Conservation (phyloP, 1,139 yeast species). For the Kurtzmaniella quercitrusa region DNA sequence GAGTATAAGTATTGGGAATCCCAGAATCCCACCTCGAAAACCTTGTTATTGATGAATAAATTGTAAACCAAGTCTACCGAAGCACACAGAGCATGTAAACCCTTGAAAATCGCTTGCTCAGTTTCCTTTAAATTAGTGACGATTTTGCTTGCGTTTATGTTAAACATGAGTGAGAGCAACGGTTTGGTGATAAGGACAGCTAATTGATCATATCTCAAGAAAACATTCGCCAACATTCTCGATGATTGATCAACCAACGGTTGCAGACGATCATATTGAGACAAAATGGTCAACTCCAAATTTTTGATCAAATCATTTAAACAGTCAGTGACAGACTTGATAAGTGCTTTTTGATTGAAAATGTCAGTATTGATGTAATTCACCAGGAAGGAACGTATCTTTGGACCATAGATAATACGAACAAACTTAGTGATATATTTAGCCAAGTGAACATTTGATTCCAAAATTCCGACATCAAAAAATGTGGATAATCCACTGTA, state of each 20-base stretch:
- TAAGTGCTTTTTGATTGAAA: constrained; percentile 31
- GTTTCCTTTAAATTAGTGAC: constrained; percentile 25
- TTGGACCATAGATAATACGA: constrained; percentile 33
- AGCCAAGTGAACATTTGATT: constrained; percentile 37
- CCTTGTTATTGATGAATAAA: constrained; percentile 29
- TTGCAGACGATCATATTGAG: constrained; percentile 20
- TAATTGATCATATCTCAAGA: constrained; percentile 47
- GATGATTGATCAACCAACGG: constrained; percentile 18
- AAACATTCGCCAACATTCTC: constrained; percentile 34
- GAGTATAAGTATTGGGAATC: constrained; percentile 49
- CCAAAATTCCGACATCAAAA: constrained; percentile 30
- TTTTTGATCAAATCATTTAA: constrained; percentile 25
- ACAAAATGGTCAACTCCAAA: constrained; percentile 30
- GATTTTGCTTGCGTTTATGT: constrained; percentile 22
- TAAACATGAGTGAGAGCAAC: constrained; percentile 38
- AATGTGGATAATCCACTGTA: constrained; percentile 19
- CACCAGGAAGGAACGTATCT: constrained; percentile 33
- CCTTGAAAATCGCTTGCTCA: constrained; percentile 31
- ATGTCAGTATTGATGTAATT: constrained; percentile 40
- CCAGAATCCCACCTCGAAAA: constrained; percentile 49
- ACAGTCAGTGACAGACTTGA: constrained; percentile 28
- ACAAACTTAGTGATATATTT: constrained; percentile 34
- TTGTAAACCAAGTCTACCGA: constrained; percentile 37
- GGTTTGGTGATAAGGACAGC: constrained; percentile 45
- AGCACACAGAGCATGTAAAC: constrained; percentile 37